Evolutionary conservation across 2,329 filamentous ascomycete species (phyloP), one percentile per base, ranked within the genome.

Genomic region (Apiospora sp.): DNA sequence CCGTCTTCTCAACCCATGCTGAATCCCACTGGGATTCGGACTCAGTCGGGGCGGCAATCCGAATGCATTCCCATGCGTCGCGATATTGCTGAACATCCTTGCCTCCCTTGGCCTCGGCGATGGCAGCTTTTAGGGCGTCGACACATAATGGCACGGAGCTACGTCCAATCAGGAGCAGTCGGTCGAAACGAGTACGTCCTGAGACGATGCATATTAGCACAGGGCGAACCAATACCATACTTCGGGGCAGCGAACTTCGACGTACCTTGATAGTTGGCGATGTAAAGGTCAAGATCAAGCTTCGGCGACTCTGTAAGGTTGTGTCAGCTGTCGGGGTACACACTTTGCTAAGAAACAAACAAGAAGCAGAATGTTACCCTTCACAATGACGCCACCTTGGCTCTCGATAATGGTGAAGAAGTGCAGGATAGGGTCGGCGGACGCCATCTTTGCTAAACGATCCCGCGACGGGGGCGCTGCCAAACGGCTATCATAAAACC

Each of bases 221-320:
- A 34, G 72, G 61, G 67, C 24, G 68, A 43, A 41, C 37, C 37
- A 10, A 43, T 37, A 64, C n/a, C 27, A 64, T 13, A n/a, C 27
- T 48, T 34, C 24, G 34, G 48, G n/a, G 34, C 7, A n/a, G 34
- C 19, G 34, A 64, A n/a, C 16, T 1, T 41, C 19, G 37, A 76
- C 85, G 67, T 84, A 95, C 95, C 94, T 80, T 87, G 88, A 83
- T 98, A 99, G 80, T 98, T 97, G 76, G 92, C 88, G 69, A 98
- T 93, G 82, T 98, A 98, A 49, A 93, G 90, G 74, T 98, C 94
- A 58, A 99, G 89, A 78, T 98, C 96, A 77, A 98, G 92, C 80
- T 96, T 98, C 13, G 96, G 95, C 8, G 89, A 83, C 68, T 94
- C 94, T 96, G 34, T 69, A 14, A 37, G 34, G 58, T 1, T 34